Conservation (phyloP, 1,284 basidiomycete species). For the Trichosporon sp. region DNA sequence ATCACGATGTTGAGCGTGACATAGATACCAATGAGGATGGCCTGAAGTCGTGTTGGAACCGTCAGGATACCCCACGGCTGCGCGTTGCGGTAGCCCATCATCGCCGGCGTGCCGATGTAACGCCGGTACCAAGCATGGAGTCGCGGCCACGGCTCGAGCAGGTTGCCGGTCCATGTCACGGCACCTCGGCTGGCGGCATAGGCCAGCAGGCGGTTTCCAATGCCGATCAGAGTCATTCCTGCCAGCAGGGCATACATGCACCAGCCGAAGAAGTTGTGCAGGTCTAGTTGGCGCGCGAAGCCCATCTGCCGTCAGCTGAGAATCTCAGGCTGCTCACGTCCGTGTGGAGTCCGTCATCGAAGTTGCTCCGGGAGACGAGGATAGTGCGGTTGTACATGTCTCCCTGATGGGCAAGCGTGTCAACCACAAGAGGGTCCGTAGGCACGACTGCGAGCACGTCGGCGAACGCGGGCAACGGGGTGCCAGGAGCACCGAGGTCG, state of each 20-base stretch:
- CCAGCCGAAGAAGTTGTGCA: constrained; percentile 39
- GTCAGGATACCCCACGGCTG: constrained; percentile 37
- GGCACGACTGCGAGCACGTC: not conserved
- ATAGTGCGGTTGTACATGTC: constrained; percentile 10
- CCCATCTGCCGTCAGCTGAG: not conserved
- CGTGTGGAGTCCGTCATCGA: constrained; percentile 13
- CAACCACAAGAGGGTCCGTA: not conserved
- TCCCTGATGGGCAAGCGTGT: not conserved
- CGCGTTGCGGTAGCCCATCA: constrained; percentile 36
- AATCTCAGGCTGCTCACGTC: not conserved
- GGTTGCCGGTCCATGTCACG: constrained; percentile 4
- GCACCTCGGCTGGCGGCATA: not conserved
- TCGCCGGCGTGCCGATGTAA: constrained; percentile 35
- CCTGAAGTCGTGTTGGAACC: constrained; percentile 41
- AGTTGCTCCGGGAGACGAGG: constrained; percentile 6
- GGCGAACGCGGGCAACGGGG: not conserved
- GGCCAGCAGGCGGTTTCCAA: constrained; percentile 28
- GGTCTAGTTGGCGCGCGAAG: constrained; percentile 15
- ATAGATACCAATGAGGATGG: constrained; percentile 38
- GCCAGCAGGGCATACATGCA: constrained; percentile 35
- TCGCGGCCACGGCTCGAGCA: constrained; percentile 15
- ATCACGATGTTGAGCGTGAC: constrained; percentile 42
- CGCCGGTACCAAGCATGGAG: constrained; percentile 31
- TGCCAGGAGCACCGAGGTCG: not conserved
- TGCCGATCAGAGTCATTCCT: constrained; percentile 30